phyloP scores from a whole-genome alignment of 805 yeast genomes.

The Cyberlindnera sargentensis region DNA sequence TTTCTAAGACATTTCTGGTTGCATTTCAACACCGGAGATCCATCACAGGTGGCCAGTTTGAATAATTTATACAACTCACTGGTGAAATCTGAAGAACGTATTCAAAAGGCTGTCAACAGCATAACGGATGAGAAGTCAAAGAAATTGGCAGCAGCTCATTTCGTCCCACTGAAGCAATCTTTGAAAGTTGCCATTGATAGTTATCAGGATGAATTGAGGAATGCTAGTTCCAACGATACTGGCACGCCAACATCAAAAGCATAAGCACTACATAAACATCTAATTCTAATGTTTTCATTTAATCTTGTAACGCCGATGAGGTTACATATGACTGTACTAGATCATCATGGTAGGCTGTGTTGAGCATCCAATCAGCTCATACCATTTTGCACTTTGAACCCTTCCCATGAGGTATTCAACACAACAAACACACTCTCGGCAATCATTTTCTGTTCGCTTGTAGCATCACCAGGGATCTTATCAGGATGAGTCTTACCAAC shows the following conservation, averaged over 20 bases:
- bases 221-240: neutral
- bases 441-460: conserved; percentile 68
- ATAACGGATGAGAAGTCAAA: conserved; percentile 25
- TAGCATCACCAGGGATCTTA: conserved; percentile 53
- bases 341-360: too few relatives aligned
- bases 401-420: conserved; percentile 87
- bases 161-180: conserved; percentile 40
- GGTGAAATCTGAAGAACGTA: conserved; percentile 39
- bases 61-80: conserved; percentile 43
- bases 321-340: too few relatives aligned
- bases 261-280: neutral
- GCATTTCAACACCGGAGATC: conserved; percentile 45
- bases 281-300: too few relatives aligned
- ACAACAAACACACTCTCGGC: conserved; percentile 83
- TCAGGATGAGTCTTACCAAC: conserved; percentile 88
- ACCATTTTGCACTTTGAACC: conserved; percentile 54
- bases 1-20: conserved; percentile 72
- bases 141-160: conserved; percentile 24
- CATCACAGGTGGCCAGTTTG: conserved; percentile 36
- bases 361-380: conserved; percentile 13
- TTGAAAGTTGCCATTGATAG: conserved; percentile 38
- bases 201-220: conserved; percentile 30
- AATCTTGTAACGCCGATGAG: too few relatives aligned
- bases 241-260: neutral
- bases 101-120: conserved; percentile 29